Evolutionary conservation across 352 stramenopile species (phyloP).

Genomic region (Pythium aquatile): DNA sequence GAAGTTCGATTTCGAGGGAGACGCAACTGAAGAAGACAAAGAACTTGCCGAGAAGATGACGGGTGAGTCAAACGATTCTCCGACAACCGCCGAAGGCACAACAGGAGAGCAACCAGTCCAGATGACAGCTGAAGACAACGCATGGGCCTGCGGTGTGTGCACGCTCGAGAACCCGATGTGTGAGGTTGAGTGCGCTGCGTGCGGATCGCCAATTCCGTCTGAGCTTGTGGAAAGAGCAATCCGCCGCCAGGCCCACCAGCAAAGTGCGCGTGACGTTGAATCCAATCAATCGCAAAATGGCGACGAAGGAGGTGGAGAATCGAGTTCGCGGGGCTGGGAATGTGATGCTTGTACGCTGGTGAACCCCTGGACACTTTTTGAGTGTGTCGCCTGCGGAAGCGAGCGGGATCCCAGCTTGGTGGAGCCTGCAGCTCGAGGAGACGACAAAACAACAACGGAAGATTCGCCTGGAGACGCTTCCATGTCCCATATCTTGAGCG

Average conservation of each 20-base stretch:
- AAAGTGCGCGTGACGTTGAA: conserved; percentile 8
- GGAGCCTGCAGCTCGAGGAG: conserved; percentile 19
- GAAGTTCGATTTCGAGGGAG: conserved; percentile 62
- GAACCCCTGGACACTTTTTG: conserved; percentile 50
- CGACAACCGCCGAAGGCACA: conserved; percentile 1
- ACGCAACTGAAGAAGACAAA: conserved; percentile 39
- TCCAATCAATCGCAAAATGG: not conserved
- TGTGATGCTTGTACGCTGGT: conserved; percentile 68
- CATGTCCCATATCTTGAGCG: conserved; percentile 8
- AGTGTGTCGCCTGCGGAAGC: conserved; percentile 54
- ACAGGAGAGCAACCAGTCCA: conserved; percentile 20
- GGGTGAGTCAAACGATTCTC: conserved; percentile 5
- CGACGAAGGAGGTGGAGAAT: not conserved
- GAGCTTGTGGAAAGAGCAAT: conserved; percentile 36
- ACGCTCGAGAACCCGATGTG: conserved; percentile 64
- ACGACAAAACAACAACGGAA: conserved; percentile 1
- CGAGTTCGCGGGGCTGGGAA: conserved; percentile 37
- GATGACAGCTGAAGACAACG: conserved; percentile 26
- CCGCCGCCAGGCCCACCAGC: conserved; percentile 7
- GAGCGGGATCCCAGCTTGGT: conserved; percentile 46
- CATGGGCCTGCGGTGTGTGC: conserved; percentile 66
- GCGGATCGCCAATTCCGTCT: conserved; percentile 54
- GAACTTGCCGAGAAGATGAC: conserved; percentile 41
- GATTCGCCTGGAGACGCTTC: not conserved
- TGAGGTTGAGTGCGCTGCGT: conserved; percentile 63